Percentiles rank a stretch among this genome's conserved stretches.
phyloP scores from a whole-genome alignment of 495 filamentous ascomycete species.

The Ascobolus immersus region DNA sequence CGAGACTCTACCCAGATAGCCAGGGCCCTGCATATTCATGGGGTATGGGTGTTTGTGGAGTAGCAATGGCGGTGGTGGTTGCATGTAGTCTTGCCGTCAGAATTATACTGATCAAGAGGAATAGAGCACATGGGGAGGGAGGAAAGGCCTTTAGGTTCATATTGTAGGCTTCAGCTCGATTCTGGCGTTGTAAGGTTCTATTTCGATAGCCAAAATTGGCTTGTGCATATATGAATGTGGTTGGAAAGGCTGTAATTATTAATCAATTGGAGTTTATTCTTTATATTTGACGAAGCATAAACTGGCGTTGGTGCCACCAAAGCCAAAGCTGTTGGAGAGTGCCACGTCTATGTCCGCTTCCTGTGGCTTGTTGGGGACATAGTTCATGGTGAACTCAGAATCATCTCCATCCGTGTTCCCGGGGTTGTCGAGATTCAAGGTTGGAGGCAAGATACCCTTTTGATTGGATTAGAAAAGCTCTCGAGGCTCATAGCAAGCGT shows the following conservation, averaged over 20 bases:
- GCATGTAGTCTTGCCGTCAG: conserved; percentile 31
- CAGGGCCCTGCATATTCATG: conserved; percentile 38
- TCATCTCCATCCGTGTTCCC: conserved; percentile 24
- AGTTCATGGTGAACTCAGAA: conserved; percentile 74
- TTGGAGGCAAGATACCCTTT: conserved; percentile 63
- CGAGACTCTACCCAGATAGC: conserved; percentile 34
- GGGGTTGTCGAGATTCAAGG: conserved; percentile 41
- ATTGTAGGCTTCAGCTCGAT: too few species aligned
- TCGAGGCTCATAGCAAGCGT: not conserved
- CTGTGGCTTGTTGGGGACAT: conserved; percentile 48
- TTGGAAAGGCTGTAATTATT: not conserved
- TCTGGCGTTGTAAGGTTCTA: too few species aligned
- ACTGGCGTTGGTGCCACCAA: conserved; percentile 86
- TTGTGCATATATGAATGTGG: not conserved
- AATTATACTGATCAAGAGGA: conserved; percentile 33
- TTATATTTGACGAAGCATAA: conserved; percentile 44
- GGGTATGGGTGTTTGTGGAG: conserved; percentile 42
- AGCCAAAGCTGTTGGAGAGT: conserved; percentile 89
- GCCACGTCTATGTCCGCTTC: conserved; percentile 44
- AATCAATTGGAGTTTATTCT: too few species aligned
- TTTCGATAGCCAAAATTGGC: not conserved
- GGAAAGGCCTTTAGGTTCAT: conserved; percentile 11
- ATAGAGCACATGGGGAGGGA: conserved; percentile 27
- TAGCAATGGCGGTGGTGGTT: conserved; percentile 44
- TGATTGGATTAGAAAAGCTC: conserved; percentile 10